Evolutionary conservation across 495 filamentous ascomycete species (phyloP), one percentile per base, ranked within the genome.

Genomic region (Penicillium lagena): DNA sequence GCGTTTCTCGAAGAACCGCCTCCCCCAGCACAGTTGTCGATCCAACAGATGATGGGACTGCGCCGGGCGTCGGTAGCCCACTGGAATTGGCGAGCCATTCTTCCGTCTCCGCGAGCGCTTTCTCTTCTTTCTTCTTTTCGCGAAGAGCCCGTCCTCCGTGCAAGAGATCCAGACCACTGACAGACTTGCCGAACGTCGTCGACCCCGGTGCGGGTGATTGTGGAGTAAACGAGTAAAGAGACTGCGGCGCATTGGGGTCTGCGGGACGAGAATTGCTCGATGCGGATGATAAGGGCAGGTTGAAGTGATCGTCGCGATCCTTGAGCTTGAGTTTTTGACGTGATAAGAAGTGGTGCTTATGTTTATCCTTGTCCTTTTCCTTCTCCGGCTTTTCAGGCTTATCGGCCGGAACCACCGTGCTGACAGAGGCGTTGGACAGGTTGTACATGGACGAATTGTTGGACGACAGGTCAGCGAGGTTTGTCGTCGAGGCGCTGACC

Each of bases 291-390:
- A 97, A 76, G 2, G 81, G 78, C 2, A 89, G 76, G 31, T 85
- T 75, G 43, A 55, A 63, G 51, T 91, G 81, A 42, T 90, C 85
- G 41, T 94, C 89, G 46, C 80, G 83, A 42, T 85, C 85, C 54
- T 85, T 90, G 14, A 90, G 66, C 62, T 94, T 96, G 59, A 96
- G 77, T 63, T 96, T 96, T 67, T 94, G 88, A 37, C 93, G 76
- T 3, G 88, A 90, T 40, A 97, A 58, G 59, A 97, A 96, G 56
- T 96, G 86, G 51, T 83, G 82, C 49, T 80, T 83, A 52, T 85
- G 80, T 57, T 86, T 86, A 36, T 86, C 80, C 54, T 65, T 63
- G 1, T 68, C 71, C 39, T 64, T 65, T 0, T 69, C 63, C 44
- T 70, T 66, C 12, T 68, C 63, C 31, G 47, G 49, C 4, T 49